phyloP scores from a whole-genome alignment of 257 asterid species.

The Solanum peruvianum region DNA sequence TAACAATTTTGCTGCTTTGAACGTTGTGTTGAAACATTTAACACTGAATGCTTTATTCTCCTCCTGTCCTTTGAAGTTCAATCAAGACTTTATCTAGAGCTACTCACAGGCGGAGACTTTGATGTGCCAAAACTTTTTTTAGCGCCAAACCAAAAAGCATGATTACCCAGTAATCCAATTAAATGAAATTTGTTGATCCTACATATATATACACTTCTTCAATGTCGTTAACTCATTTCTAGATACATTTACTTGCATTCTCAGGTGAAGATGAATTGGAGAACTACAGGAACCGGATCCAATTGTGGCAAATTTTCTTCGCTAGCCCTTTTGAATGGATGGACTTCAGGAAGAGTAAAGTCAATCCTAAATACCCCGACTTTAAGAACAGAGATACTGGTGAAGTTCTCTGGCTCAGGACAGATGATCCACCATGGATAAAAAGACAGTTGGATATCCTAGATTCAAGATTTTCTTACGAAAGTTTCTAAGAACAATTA shows the following conservation, averaged over 20 bases:
- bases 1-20: background rate
- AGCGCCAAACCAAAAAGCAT: background rate
- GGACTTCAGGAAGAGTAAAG: constrained; percentile 47
- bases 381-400: constrained; percentile 64
- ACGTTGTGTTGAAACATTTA: background rate
- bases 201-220: background rate
- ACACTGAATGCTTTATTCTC: background rate
- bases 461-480: constrained; percentile 34
- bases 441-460: constrained; percentile 41
- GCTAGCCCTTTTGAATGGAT: constrained; percentile 69
- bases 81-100: background rate
- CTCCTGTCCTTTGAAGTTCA: background rate
- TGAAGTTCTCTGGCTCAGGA: constrained; percentile 64
- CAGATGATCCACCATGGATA: constrained; percentile 78
- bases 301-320: constrained; percentile 74
- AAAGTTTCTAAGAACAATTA: background rate
- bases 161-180: background rate
- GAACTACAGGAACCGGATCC: constrained; percentile 36
- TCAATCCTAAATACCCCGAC: constrained; percentile 38
- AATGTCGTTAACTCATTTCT: background rate
- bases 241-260: background rate
- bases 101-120: background rate
- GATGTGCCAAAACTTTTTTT: background rate
- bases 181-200: background rate
- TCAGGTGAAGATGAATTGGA: constrained; percentile 28